These are phyloP conservation scores for Arctium lappa DNA, from an alignment of 129 eudicot species.

Conservation along the genomic window DNA sequence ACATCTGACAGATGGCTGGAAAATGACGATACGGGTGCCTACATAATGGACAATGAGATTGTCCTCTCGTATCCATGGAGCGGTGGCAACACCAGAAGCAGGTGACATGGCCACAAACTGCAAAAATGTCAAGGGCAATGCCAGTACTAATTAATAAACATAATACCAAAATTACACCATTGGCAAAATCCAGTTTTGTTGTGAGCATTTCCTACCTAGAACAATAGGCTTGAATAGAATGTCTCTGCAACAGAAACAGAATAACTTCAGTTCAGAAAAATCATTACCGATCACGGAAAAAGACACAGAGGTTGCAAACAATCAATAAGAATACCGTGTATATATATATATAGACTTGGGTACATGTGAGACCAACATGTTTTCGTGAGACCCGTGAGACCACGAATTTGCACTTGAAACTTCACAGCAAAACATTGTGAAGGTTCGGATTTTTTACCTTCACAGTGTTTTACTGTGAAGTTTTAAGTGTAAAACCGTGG, in stretches of 20 bases:
- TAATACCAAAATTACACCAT: not conserved
- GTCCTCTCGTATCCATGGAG: constrained; percentile 51
- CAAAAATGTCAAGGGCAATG: constrained; percentile 7
- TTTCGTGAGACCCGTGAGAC: too few relatives aligned
- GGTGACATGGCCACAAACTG: constrained; percentile 84
- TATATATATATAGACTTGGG: too few relatives aligned
- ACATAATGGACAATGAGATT: constrained; percentile 77
- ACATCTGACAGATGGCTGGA: constrained; percentile 66
- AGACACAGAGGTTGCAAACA: not conserved
- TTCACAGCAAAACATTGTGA: too few relatives aligned
- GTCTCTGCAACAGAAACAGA: constrained; percentile 57
- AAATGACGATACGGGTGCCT: constrained; percentile 69
- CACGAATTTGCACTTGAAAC: too few relatives aligned
- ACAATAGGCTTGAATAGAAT: constrained; percentile 72
- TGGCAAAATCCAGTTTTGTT: not conserved
- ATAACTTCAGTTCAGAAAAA: constrained; percentile 14
- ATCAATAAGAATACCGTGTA: not conserved
- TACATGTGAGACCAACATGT: too few relatives aligned
- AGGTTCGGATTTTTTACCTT: too few relatives aligned
- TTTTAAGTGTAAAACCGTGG: too few relatives aligned
- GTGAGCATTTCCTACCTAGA: constrained; percentile 46
- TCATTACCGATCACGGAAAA: constrained; percentile 1
- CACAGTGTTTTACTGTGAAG: too few relatives aligned
- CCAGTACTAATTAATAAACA: not conserved
- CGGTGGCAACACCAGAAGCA: constrained; percentile 74